Percentiles rank a stretch among this genome's conserved stretches.
Evolutionary conservation across 768 basidiomycete species (phyloP).

Genomic region (Harrya chromipes): DNA sequence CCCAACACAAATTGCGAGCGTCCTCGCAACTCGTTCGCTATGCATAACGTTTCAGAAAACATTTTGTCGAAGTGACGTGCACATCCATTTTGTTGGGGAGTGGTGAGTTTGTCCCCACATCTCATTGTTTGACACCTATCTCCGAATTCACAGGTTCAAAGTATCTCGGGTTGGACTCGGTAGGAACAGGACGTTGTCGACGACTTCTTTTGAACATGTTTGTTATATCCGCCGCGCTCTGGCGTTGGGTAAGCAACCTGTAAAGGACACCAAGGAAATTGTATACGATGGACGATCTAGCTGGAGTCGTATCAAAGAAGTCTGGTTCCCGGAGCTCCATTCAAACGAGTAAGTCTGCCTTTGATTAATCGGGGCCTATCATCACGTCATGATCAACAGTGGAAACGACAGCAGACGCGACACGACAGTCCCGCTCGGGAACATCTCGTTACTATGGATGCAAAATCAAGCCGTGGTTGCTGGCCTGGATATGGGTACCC

Average conservation of each 20-base stretch:
- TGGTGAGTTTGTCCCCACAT: constrained; percentile 31
- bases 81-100: constrained; percentile 43
- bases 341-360: constrained; percentile 34
- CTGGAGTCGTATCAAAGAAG: constrained; percentile 33
- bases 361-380: background rate
- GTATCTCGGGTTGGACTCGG: constrained; percentile 44
- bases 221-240: constrained; percentile 46
- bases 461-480: constrained; percentile 27
- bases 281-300: constrained; percentile 27
- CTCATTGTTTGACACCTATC: background rate
- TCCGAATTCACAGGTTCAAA: constrained; percentile 36
- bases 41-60: constrained; percentile 33
- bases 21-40: constrained; percentile 7
- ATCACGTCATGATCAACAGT: constrained; percentile 10
- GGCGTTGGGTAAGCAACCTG: constrained; percentile 45
- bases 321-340: constrained; percentile 42
- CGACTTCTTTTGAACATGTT: constrained; percentile 30
- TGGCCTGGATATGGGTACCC: constrained; percentile 16
- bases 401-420: constrained; percentile 29
- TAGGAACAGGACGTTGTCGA: constrained; percentile 31
- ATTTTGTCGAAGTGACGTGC: constrained; percentile 34
- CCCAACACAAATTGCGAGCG: constrained; percentile 5
- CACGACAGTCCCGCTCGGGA: too few species aligned
- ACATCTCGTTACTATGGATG: constrained; percentile 32
- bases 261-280: constrained; percentile 46